phyloP scores from a whole-genome alignment of 169 alveolate species.

The Perkinsus olseni region DNA sequence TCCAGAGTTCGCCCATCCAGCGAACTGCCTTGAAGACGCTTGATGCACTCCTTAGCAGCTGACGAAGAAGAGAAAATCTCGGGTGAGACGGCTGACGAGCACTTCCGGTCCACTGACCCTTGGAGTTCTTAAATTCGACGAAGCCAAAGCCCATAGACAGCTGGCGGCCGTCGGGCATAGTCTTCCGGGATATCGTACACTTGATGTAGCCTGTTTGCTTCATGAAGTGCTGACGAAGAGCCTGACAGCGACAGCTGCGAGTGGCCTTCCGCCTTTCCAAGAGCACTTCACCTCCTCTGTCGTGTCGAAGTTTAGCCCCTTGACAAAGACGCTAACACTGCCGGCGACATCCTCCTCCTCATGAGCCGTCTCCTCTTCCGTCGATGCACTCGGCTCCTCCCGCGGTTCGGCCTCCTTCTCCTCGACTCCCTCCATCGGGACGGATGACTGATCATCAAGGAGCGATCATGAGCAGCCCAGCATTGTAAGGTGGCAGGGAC shows the following conservation, averaged over 20 bases:
- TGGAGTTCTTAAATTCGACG: conserved; percentile 65
- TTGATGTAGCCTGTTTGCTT: conserved; percentile 40
- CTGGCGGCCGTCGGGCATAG: conserved; percentile 22
- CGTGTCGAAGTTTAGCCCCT: conserved; percentile 73
- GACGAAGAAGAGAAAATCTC: too few species aligned
- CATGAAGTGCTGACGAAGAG: conserved; percentile 50
- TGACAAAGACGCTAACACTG: conserved; percentile 64
- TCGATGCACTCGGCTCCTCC: not conserved
- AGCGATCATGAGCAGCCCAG: too few species aligned
- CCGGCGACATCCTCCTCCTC: conserved; percentile 19
- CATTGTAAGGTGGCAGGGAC: too few species aligned
- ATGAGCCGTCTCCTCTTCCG: conserved; percentile 17
- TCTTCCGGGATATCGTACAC: not conserved
- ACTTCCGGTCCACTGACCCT: not conserved
- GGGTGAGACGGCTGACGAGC: not conserved
- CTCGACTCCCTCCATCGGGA: too few species aligned
- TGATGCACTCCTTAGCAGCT: conserved; percentile 50
- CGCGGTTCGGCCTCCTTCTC: too few species aligned
- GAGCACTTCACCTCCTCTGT: conserved; percentile 49
- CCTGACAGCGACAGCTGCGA: conserved; percentile 38
- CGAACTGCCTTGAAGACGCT: conserved; percentile 39
- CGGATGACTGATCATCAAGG: too few species aligned
- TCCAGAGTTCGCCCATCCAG: conserved; percentile 48
- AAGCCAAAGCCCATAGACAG: conserved; percentile 83
- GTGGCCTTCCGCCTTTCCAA: conserved; percentile 30